Percentiles rank a stretch among this genome's conserved stretches.
Evolutionary conservation across 2,329 filamentous ascomycete species (phyloP).

Genomic region (Arthroderma uncinatum): DNA sequence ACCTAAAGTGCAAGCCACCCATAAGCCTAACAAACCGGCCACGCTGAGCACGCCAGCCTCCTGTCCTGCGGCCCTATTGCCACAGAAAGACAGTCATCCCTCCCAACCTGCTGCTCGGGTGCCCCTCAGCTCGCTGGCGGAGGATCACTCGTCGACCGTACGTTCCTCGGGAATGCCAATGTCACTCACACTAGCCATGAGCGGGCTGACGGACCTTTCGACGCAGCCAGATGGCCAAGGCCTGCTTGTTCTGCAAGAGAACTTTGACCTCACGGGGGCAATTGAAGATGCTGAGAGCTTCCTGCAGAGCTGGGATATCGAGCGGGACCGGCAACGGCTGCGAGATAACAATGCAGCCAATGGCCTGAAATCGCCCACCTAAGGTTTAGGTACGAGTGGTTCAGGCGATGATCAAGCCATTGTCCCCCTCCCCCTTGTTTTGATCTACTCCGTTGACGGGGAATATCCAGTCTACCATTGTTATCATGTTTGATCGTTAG

Average conservation of each 20-base stretch:
- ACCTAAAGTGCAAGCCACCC: neutral
- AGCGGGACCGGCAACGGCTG: constrained; percentile 22
- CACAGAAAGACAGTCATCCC: neutral
- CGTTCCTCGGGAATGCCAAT: constrained; percentile 24
- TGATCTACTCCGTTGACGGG: no score
- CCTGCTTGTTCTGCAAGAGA: constrained; percentile 18
- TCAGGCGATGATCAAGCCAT: no score
- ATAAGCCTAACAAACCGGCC: no score
- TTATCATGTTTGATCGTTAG: neutral
- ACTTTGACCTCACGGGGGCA: constrained; percentile 35
- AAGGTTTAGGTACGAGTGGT: neutral
- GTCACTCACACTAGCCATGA: constrained; percentile 14
- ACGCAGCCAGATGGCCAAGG: constrained; percentile 27
- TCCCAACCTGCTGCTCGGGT: neutral
- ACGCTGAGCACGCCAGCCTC: neutral
- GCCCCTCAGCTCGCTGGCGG: neutral
- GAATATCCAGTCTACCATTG: neutral
- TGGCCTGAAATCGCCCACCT: neutral
- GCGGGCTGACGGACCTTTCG: neutral
- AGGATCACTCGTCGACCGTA: constrained; percentile 23
- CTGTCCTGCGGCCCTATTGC: neutral
- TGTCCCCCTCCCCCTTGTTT: no score
- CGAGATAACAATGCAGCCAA: neutral
- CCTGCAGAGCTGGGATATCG: constrained; percentile 36
- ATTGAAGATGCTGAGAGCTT: constrained; percentile 38